These are phyloP conservation scores for Pichia californica DNA, from an alignment of 805 yeast species.

Conservation along the genomic window DNA sequence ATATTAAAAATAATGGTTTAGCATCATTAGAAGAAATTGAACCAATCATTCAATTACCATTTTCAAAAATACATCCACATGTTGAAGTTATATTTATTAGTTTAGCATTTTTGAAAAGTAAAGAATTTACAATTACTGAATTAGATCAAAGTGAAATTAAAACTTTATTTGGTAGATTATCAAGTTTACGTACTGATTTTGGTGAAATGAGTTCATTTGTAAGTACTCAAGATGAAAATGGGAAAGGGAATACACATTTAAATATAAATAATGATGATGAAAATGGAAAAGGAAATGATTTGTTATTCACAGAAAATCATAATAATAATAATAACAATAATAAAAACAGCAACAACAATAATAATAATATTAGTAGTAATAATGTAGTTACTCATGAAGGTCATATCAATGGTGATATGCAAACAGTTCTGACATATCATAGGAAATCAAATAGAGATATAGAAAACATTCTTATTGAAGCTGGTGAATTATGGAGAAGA, in stretches of 20 bases:
- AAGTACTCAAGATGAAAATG: slow-evolving; percentile 12
- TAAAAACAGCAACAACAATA: background rate
- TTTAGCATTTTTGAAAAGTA: slow-evolving; percentile 72
- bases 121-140: slow-evolving; percentile 71
- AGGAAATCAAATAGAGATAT: slow-evolving; percentile 42
- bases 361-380: background rate
- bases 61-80: slow-evolving; percentile 65
- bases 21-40: slow-evolving; percentile 19
- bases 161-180: slow-evolving; percentile 59
- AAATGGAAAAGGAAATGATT: too few species aligned
- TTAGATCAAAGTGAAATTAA: slow-evolving; percentile 87
- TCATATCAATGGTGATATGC: slow-evolving; percentile 2
- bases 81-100: slow-evolving; percentile 69
- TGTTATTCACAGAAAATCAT: too few species aligned
- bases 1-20: slow-evolving; percentile 6
- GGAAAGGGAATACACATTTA: background rate
- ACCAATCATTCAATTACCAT: slow-evolving; percentile 35
- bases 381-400: slow-evolving; percentile 1
- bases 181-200: slow-evolving; percentile 32
- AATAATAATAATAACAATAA: background rate
- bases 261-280: slow-evolving; percentile 1
- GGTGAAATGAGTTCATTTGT: slow-evolving; percentile 26
- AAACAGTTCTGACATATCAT: background rate
- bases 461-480: slow-evolving; percentile 66
- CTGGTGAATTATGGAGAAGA: slow-evolving; percentile 84